A percentile compares a stretch with the other conserved stretches of the same genome.
phyloP scores from a whole-genome alignment of 2,329 filamentous ascomycete species.

The Aspergillus jensenii region DNA sequence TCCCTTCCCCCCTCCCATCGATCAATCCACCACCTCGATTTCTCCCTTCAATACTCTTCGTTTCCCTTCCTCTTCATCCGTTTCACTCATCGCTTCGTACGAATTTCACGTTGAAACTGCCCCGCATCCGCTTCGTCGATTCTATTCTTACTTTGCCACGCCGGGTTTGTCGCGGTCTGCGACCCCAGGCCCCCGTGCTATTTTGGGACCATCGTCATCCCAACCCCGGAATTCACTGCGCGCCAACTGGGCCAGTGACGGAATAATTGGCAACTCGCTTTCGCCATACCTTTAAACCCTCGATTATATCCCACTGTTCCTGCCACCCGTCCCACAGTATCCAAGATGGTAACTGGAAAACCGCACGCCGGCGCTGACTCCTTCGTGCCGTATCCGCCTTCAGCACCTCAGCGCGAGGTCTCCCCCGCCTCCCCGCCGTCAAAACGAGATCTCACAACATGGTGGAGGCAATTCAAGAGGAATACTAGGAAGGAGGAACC shows the following conservation, averaged over 20 bases:
- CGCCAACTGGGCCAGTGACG: conserved; percentile 33
- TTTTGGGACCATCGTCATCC: conserved; percentile 28
- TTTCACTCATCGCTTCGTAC: background rate
- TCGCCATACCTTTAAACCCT: conserved; percentile 16
- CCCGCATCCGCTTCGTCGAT: background rate
- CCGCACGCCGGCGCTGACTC: conserved; percentile 35
- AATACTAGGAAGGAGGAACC: conserved; percentile 62
- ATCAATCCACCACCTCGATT: conserved; percentile 7
- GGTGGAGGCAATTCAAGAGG: conserved; percentile 96
- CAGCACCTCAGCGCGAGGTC: conserved; percentile 42
- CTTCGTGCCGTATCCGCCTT: conserved; percentile 32
- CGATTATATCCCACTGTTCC: background rate
- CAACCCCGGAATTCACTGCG: conserved; percentile 32
- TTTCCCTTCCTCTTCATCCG: background rate
- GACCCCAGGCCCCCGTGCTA: conserved; percentile 25
- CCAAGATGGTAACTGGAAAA: conserved; percentile 39
- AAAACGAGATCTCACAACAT: conserved; percentile 85
- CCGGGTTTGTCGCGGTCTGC: conserved; percentile 16
- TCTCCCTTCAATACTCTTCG: conserved; percentile 1
- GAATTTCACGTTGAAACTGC: background rate
- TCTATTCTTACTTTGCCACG: conserved; percentile 7
- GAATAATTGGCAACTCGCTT: conserved; percentile 15
- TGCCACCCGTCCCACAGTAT: background rate
- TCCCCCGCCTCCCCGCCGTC: conserved; percentile 69
- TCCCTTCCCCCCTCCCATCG: conserved; percentile 8